Percentiles rank a stretch among this genome's conserved stretches.
Conservation (phyloP, 2,329 filamentous ascomycete genomes). For the Didymella keratinophila region DNA sequence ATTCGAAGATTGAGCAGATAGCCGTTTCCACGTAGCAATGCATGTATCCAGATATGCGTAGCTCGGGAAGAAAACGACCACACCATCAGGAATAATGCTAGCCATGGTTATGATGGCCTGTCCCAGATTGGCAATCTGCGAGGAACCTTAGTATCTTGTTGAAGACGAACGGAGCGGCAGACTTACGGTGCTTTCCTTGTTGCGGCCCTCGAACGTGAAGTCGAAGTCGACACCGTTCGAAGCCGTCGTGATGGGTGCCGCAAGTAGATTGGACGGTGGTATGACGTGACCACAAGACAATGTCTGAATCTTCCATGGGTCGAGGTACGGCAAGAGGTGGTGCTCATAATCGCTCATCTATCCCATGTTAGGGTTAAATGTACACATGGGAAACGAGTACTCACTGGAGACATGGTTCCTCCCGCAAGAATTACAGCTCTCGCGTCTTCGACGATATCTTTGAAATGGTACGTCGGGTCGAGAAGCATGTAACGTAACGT, state of each 20-base stretch:
- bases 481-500: constrained; percentile 85
- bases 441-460: constrained; percentile 82
- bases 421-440: constrained; percentile 89
- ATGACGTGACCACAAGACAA: constrained; percentile 96
- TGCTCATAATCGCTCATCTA: constrained; percentile 85
- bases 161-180: neutral
- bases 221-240: constrained; percentile 69
- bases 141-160: constrained; percentile 4
- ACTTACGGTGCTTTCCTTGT: constrained; percentile 67
- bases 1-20: constrained; percentile 8
- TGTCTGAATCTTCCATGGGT: constrained; percentile 70
- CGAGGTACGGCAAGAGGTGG: constrained; percentile 82
- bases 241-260: constrained; percentile 70
- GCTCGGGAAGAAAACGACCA: constrained; percentile 95
- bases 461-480: constrained; percentile 90
- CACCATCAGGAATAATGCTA: constrained; percentile 79
- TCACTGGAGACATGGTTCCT: constrained; percentile 91
- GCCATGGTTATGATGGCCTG: constrained; percentile 75
- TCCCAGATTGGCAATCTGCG: constrained; percentile 74
- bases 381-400: constrained; percentile 20
- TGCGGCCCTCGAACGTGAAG: constrained; percentile 84
- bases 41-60: constrained; percentile 89
- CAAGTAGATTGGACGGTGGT: constrained; percentile 79
- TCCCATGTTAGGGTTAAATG: constrained; percentile 10
- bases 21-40: constrained; percentile 52